These are phyloP conservation scores for Venturia aucupariae DNA, from an alignment of 2,329 filamentous ascomycete species.

Conservation along the genomic window DNA sequence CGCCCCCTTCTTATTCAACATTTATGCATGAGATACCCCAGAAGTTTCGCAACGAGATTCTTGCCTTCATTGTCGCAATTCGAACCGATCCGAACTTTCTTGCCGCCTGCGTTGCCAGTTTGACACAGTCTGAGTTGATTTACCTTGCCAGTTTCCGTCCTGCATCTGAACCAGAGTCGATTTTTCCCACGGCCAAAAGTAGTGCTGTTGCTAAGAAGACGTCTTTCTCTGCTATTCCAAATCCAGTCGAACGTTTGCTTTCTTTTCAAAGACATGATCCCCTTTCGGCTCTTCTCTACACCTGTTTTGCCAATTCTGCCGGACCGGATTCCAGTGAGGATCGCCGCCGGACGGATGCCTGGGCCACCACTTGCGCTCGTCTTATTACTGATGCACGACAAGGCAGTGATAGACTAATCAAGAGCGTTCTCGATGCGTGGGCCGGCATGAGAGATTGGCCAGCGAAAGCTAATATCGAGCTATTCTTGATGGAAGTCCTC, in stretches of 20 bases:
- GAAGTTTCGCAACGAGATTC: constrained; percentile 62
- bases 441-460: constrained; percentile 81
- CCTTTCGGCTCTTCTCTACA: constrained; percentile 74
- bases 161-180: constrained; percentile 68
- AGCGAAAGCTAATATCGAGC: constrained; percentile 79
- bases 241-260: constrained; percentile 70
- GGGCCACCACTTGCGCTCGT: constrained; percentile 79
- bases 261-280: constrained; percentile 86
- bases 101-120: constrained; percentile 66
- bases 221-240: constrained; percentile 42
- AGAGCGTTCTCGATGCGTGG: constrained; percentile 81
- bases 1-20: constrained; percentile 30
- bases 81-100: constrained; percentile 83
- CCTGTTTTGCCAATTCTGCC: constrained; percentile 78
- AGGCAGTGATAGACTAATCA: constrained; percentile 70
- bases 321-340: constrained; percentile 76
- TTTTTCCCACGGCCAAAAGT: constrained; percentile 52
- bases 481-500: constrained; percentile 89
- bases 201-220: constrained; percentile 40
- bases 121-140: constrained; percentile 68
- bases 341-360: constrained; percentile 68
- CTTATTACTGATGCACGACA: constrained; percentile 70
- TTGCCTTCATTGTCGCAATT: constrained; percentile 72
- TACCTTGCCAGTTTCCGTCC: constrained; percentile 71
- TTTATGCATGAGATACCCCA: constrained; percentile 61